A percentile compares a stretch with the other conserved stretches of the same genome.
These are phyloP conservation scores for Beauveria asiatica DNA, from an alignment of 2,329 filamentous ascomycete species.

Conservation along the genomic window DNA sequence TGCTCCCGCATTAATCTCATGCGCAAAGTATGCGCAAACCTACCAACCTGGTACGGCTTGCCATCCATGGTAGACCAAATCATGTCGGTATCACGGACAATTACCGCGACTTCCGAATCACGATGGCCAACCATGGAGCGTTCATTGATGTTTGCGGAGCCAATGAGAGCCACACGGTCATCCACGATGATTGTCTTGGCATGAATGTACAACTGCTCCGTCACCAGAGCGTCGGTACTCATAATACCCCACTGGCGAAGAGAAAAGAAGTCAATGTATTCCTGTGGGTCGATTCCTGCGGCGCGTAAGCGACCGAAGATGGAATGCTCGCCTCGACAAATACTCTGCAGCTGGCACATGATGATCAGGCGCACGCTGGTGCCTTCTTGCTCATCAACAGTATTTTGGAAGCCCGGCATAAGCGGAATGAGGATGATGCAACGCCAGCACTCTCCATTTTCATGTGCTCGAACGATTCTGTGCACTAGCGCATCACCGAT, in stretches of 20 bases:
- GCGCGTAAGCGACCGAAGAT: constrained; percentile 82
- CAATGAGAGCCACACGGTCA: constrained; percentile 86
- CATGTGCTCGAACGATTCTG: constrained; percentile 75
- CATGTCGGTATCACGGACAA: constrained; percentile 90
- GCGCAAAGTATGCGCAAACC: constrained; percentile 86
- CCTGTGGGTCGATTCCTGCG: constrained; percentile 79
- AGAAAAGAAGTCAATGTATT: constrained; percentile 93
- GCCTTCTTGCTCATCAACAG: constrained; percentile 86
- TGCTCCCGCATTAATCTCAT: constrained; percentile 95
- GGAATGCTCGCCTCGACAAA: constrained; percentile 83
- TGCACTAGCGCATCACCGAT: constrained; percentile 94
- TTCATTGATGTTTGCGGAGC: constrained; percentile 98
- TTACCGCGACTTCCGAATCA: constrained; percentile 84
- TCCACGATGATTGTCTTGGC: constrained; percentile 96
- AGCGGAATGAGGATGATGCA: constrained; percentile 85
- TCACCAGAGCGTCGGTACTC: constrained; percentile 74
- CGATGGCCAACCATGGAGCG: constrained; percentile 86
- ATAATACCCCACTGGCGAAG: constrained; percentile 89
- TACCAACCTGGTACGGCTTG: constrained; percentile 77
- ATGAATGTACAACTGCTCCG: constrained; percentile 96
- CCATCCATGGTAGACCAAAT: constrained; percentile 88
- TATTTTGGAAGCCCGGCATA: constrained; percentile 98
- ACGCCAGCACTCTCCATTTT: constrained; percentile 82
- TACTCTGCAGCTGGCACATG: constrained; percentile 93
- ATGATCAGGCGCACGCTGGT: constrained; percentile 93